Conservation (phyloP, 768 basidiomycete genomes). For the Russula abietina region DNA sequence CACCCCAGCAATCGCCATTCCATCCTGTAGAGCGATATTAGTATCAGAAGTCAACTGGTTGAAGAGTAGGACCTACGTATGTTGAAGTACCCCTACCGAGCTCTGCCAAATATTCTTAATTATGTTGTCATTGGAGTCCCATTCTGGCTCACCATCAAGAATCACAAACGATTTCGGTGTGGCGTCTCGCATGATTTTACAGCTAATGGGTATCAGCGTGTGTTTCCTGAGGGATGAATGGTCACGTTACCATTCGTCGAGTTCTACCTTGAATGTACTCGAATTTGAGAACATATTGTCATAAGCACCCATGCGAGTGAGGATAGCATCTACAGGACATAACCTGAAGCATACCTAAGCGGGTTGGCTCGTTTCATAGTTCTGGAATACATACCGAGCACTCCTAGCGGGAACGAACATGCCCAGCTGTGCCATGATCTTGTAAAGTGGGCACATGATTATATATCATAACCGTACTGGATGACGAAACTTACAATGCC, state of each 20-base stretch:
- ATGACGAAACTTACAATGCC: conserved; percentile 57
- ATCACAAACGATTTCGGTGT: conserved; percentile 94
- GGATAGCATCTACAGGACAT: conserved; percentile 84
- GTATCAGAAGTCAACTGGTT: conserved; percentile 2
- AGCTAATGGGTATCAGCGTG: conserved; percentile 40
- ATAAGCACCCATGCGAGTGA: conserved; percentile 98
- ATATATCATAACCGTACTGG: background rate
- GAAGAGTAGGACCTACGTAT: conserved; percentile 46
- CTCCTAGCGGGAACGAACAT: conserved; percentile 87
- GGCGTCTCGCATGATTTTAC: conserved; percentile 88
- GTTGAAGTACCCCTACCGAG: conserved; percentile 95
- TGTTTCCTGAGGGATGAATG: background rate
- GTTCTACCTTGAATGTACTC: conserved; percentile 96
- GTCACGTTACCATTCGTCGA: conserved; percentile 82
- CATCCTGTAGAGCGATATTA: conserved; percentile 52
- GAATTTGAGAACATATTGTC: conserved; percentile 95
- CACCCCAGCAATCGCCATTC: conserved; percentile 96
- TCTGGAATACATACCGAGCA: conserved; percentile 51
- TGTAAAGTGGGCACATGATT: background rate
- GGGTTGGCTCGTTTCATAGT: background rate
- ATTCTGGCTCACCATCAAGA: conserved; percentile 67
- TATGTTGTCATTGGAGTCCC: background rate
- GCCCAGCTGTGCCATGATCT: conserved; percentile 93
- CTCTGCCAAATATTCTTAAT: conserved; percentile 45
- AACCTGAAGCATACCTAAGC: conserved; percentile 42